A percentile compares a stretch with the other conserved stretches of the same genome.
Conservation (phyloP, 1,139 yeast genomes). For the Pichia sp. region DNA sequence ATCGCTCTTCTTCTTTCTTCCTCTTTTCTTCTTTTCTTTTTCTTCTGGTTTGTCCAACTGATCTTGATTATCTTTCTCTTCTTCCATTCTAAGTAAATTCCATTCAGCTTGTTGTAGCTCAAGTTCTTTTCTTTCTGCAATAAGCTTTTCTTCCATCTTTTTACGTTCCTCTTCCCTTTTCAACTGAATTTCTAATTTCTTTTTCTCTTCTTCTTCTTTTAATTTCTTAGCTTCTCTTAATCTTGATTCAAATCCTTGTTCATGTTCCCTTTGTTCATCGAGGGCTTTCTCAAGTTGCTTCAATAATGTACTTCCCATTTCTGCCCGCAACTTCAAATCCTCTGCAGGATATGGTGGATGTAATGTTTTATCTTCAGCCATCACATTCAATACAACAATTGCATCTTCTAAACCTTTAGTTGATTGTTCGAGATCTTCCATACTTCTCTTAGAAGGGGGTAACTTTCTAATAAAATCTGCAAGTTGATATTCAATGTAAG, state of each 20-base stretch:
- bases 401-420: slow-evolving; percentile 57
- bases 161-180: slow-evolving; percentile 39
- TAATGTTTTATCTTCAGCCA: slow-evolving; percentile 40
- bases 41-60: slow-evolving; percentile 25
- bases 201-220: slow-evolving; percentile 52
- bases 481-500: slow-evolving; percentile 77
- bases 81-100: slow-evolving; percentile 56
- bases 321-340: slow-evolving; percentile 79
- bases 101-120: slow-evolving; percentile 81
- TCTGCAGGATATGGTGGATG: slow-evolving; percentile 70
- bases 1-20: slow-evolving; percentile 21
- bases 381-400: slow-evolving; percentile 49
- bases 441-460: slow-evolving; percentile 52
- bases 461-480: slow-evolving; percentile 75
- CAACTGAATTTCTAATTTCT: slow-evolving; percentile 36
- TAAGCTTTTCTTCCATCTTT: slow-evolving; percentile 44
- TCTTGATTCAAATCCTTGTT: slow-evolving; percentile 50
- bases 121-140: slow-evolving; percentile 61
- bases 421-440: slow-evolving; percentile 56
- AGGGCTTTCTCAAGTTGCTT: slow-evolving; percentile 65
- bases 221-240: slow-evolving; percentile 66
- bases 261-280: slow-evolving; percentile 67
- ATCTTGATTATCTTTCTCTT: slow-evolving; percentile 30
- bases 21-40: slow-evolving; percentile 22
- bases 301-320: slow-evolving; percentile 73